phyloP scores from a whole-genome alignment of 768 basidiomycete genomes.

The Macrolepiota fuliginosa region DNA sequence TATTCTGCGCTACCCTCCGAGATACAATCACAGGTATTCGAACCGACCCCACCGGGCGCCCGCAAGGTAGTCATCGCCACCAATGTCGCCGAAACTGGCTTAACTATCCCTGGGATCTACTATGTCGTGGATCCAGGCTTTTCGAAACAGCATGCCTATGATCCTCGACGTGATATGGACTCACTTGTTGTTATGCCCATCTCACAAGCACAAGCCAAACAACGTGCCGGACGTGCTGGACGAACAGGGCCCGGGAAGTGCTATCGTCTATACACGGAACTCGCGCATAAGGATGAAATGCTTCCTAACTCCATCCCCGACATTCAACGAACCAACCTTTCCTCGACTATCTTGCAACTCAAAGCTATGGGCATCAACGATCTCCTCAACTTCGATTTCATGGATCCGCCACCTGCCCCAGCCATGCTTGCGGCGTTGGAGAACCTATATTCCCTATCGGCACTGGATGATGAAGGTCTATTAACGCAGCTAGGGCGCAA shows the following conservation, averaged over 20 bases:
- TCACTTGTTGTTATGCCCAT: slow-evolving; percentile 98
- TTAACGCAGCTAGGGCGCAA: slow-evolving; percentile 93
- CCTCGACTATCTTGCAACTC: slow-evolving; percentile 89
- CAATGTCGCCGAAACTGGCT: slow-evolving; percentile 96
- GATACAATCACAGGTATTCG: slow-evolving; percentile 97
- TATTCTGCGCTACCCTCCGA: slow-evolving; percentile 99
- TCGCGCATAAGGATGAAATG: slow-evolving; percentile 99
- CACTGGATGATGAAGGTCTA: slow-evolving; percentile 94
- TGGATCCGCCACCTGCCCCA: slow-evolving; percentile 97
- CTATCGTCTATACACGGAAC: slow-evolving; percentile 97
- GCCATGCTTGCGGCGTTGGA: slow-evolving; percentile 97
- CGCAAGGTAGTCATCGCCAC: slow-evolving; percentile 99
- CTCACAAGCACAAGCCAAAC: slow-evolving; percentile 96
- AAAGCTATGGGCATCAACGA: slow-evolving; percentile 99
- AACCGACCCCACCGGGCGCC: slow-evolving; percentile 96
- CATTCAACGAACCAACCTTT: slow-evolving; percentile 93
- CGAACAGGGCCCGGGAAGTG: slow-evolving; percentile 98
- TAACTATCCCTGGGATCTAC: slow-evolving; percentile 98
- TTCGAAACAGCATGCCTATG: slow-evolving; percentile 98
- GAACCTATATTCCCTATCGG: slow-evolving; percentile 90
- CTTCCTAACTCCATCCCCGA: slow-evolving; percentile 96
- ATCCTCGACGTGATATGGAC: slow-evolving; percentile 97
- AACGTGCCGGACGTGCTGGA: slow-evolving; percentile 94
- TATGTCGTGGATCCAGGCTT: slow-evolving; percentile 99
- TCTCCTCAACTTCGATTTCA: slow-evolving; percentile 95